A percentile compares a stretch with the other conserved stretches of the same genome.
phyloP scores from a whole-genome alignment of 2,329 filamentous ascomycete species.

The Colletotrichum melonis region DNA sequence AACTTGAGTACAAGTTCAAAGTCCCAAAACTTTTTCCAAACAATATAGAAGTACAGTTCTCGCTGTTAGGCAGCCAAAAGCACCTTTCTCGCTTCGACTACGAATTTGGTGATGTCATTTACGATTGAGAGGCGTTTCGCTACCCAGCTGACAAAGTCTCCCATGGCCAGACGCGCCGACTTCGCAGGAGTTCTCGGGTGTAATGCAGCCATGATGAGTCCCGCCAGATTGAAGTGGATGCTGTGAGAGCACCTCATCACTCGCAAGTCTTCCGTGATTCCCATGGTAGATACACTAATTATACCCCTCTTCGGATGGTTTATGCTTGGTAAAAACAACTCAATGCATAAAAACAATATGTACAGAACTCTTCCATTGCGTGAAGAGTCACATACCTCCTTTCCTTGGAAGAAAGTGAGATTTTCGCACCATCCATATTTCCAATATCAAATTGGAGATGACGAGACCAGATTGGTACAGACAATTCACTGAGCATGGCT shows the following conservation, averaged over 20 bases:
- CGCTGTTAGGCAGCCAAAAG: too few relatives aligned
- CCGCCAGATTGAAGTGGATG: neutral
- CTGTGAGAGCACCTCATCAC: neutral
- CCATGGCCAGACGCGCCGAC: neutral
- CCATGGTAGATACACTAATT: neutral
- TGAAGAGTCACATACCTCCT: too few relatives aligned
- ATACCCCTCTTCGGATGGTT: neutral
- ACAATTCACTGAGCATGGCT: slow-evolving; percentile 51
- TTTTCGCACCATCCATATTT: neutral
- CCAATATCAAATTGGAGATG: neutral
- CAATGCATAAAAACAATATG: too few relatives aligned
- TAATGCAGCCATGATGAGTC: neutral
- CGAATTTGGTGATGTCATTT: neutral
- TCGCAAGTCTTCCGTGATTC: neutral
- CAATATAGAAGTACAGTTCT: too few relatives aligned
- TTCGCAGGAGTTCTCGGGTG: neutral
- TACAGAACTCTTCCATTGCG: too few relatives aligned
- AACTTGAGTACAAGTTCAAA: too few relatives aligned
- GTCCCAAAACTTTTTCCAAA: too few relatives aligned
- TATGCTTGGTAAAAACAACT: too few relatives aligned
- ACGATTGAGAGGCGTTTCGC: neutral
- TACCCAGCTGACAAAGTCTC: neutral
- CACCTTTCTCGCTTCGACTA: too few relatives aligned
- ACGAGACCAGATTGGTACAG: slow-evolving; percentile 44
- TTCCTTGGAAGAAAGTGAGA: too few relatives aligned